Evolutionary conservation across 1,284 basidiomycete genomes (phyloP).

Genomic region (Tilletia caries): DNA sequence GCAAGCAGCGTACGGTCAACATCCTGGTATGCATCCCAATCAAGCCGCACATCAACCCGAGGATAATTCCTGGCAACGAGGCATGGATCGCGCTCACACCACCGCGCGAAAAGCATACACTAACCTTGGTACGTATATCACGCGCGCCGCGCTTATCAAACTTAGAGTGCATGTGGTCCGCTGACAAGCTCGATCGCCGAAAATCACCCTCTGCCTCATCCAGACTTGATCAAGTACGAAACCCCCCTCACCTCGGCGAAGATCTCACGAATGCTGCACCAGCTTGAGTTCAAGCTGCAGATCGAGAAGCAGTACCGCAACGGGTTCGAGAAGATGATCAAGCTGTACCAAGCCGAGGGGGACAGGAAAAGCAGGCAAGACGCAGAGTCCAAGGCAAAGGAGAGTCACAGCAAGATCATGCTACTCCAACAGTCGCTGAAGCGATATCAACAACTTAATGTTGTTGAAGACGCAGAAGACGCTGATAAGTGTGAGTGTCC

Average conservation of each 20-base stretch:
- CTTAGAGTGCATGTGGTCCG: too few species aligned
- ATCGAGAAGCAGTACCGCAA: slow-evolving; percentile 97
- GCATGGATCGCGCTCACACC: slow-evolving; percentile 41
- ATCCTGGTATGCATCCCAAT: neutral
- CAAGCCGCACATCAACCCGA: neutral
- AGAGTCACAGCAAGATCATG: slow-evolving; percentile 94
- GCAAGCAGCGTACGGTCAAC: slow-evolving; percentile 10
- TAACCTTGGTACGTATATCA: slow-evolving; percentile 31
- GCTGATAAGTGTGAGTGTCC: slow-evolving; percentile 58
- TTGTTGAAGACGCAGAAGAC: slow-evolving; percentile 82
- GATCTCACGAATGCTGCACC: slow-evolving; percentile 96
- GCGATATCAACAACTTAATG: slow-evolving; percentile 91
- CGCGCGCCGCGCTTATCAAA: neutral
- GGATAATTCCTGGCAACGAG: slow-evolving; percentile 33
- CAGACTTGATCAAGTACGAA: slow-evolving; percentile 93
- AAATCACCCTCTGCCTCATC: neutral
- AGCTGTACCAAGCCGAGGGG: slow-evolving; percentile 82
- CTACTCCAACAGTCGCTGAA: slow-evolving; percentile 86
- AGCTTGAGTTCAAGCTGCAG: slow-evolving; percentile 97
- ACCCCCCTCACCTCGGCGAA: slow-evolving; percentile 93
- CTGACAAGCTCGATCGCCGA: too few species aligned
- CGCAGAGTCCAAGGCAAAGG: slow-evolving; percentile 86
- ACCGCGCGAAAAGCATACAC: slow-evolving; percentile 42
- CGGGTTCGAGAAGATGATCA: slow-evolving; percentile 97
- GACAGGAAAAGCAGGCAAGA: slow-evolving; percentile 71